Evolutionary conservation across 495 filamentous ascomycete genomes (phyloP).

Genomic region (Podospora sp.): DNA sequence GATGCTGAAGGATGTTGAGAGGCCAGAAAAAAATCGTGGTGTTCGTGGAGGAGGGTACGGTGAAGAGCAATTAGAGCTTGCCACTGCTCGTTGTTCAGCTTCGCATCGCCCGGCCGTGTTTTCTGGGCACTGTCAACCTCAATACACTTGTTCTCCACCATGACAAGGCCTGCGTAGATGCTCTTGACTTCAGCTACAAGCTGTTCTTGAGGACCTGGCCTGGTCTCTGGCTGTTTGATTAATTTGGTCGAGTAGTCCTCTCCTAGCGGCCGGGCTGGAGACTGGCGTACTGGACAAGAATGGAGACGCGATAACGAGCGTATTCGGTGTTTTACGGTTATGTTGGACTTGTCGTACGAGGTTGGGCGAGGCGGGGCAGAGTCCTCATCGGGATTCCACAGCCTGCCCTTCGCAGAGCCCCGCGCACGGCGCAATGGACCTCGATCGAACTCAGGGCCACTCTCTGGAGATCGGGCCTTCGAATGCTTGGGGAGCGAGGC

Average conservation of each 20-base stretch:
- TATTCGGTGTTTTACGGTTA: neutral
- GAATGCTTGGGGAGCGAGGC: neutral
- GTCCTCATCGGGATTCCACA: neutral
- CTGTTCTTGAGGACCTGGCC: constrained; percentile 69
- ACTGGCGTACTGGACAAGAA: neutral
- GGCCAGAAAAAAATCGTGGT: constrained; percentile 81
- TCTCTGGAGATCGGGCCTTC: neutral
- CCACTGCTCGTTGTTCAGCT: constrained; percentile 63
- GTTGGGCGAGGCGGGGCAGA: neutral
- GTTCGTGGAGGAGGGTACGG: constrained; percentile 71
- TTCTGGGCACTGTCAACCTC: constrained; percentile 63
- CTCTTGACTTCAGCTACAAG: constrained; percentile 65
- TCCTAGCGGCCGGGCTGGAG: neutral
- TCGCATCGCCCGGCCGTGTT: constrained; percentile 35
- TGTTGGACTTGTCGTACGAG: neutral
- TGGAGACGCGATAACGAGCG: neutral
- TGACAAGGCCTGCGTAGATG: constrained; percentile 72
- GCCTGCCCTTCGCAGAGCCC: neutral
- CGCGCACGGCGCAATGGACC: neutral
- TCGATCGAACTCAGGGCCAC: neutral
- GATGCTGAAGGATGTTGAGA: constrained; percentile 74
- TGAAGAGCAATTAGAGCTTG: constrained; percentile 71
- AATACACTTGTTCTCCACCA: constrained; percentile 76
- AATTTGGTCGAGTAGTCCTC: neutral
- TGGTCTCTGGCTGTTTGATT: constrained; percentile 56